These are phyloP conservation scores for Suillus americanus DNA, from an alignment of 768 basidiomycete genomes.

Conservation along the genomic window DNA sequence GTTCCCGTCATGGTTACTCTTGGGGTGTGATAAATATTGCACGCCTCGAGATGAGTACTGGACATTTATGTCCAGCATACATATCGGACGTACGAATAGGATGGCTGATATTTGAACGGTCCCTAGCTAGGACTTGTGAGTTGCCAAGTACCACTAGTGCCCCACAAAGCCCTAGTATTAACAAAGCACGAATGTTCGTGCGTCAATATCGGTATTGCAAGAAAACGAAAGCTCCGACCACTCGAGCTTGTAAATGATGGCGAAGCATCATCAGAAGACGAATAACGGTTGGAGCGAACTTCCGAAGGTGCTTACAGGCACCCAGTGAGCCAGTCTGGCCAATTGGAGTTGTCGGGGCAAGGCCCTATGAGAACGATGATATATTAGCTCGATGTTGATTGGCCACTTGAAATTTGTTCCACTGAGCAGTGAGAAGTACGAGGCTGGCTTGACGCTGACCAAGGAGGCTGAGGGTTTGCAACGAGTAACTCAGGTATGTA, in stretches of 20 bases:
- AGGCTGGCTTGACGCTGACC: not conserved
- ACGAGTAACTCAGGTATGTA: not conserved
- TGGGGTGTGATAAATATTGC: not conserved
- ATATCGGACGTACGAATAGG: not conserved
- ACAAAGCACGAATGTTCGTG: not conserved
- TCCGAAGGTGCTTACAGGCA: not conserved
- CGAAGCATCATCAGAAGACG: not conserved
- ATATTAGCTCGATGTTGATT: not conserved
- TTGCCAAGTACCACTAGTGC: not conserved
- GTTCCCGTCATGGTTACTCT: not conserved
- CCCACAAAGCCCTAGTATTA: not conserved
- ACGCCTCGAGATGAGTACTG: not conserved
- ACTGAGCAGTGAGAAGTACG: not conserved
- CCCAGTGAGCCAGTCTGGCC: not conserved
- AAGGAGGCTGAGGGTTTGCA: not conserved
- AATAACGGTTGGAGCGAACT: not conserved
- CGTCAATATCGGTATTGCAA: not conserved
- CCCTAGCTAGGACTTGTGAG: not conserved
- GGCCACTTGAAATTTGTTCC: not conserved
- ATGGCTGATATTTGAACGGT: not conserved
- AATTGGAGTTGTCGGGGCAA: not conserved
- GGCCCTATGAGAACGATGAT: not conserved
- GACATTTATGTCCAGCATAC: not conserved
- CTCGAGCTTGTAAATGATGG: not conserved
- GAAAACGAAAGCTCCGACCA: not conserved